phyloP scores from a whole-genome alignment of 371 early-diverging fungal genomes.

The Mucor velutinosus region DNA sequence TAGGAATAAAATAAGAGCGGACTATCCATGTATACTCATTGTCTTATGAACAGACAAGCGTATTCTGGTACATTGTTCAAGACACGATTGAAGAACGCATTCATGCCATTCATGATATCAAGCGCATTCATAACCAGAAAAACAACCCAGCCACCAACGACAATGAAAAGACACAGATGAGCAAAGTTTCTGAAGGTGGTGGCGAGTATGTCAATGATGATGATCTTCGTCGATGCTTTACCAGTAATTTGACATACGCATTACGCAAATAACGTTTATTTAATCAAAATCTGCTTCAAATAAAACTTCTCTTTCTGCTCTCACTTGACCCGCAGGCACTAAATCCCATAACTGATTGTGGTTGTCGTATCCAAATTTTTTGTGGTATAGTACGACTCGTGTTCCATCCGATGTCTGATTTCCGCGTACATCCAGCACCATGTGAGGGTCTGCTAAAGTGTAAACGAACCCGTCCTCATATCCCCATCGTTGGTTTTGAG shows the following conservation, averaged over 20 bases:
- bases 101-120: conserved; percentile 44
- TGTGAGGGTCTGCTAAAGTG: conserved; percentile 43
- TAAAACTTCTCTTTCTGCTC: conserved; percentile 45
- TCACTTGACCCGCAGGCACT: conserved; percentile 44
- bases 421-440: conserved; percentile 48
- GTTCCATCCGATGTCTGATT: conserved; percentile 38
- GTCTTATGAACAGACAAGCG: conserved; percentile 10
- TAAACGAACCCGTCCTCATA: conserved; percentile 48
- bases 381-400: conserved; percentile 35
- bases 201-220: conserved; percentile 16
- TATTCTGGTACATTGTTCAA: conserved; percentile 38
- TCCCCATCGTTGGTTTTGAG: conserved; percentile 52
- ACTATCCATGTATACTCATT: background rate
- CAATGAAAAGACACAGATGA: background rate
- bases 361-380: conserved; percentile 30
- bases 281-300: conserved; percentile 48
- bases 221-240: conserved; percentile 20
- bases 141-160: background rate
- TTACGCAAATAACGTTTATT: background rate
- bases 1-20: background rate
- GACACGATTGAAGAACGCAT: conserved; percentile 55
- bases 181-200: conserved; percentile 13
- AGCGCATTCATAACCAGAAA: conserved; percentile 10
- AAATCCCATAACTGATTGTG: conserved; percentile 49
- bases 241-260: background rate